phyloP scores from a whole-genome alignment of 2,329 filamentous ascomycete species.

The Macrophomina phaseolina region DNA sequence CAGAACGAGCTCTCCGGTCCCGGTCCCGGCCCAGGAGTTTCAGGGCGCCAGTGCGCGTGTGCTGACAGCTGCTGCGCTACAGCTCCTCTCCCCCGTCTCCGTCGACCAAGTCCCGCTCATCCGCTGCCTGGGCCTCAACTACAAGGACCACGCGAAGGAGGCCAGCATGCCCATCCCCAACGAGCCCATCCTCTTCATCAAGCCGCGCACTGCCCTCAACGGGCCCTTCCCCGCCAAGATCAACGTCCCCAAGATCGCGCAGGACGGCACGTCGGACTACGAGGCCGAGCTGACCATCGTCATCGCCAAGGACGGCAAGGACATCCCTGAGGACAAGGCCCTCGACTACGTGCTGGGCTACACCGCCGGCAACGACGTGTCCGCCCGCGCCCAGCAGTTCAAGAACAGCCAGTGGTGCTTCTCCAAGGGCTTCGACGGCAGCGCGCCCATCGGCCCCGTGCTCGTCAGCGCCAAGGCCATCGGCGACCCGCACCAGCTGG shows the following conservation, averaged over 20 bases:
- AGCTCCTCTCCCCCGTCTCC: conserved; percentile 43
- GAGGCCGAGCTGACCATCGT: conserved; percentile 51
- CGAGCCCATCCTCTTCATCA: conserved; percentile 68
- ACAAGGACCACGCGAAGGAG: conserved; percentile 42
- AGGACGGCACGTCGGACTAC: conserved; percentile 56
- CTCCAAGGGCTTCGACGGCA: conserved; percentile 62
- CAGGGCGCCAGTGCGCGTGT: no score
- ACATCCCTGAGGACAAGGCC: conserved; percentile 54
- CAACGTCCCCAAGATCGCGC: conserved; percentile 55
- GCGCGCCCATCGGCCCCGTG: conserved; percentile 58
- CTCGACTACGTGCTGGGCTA: conserved; percentile 60
- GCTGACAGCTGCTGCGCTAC: no score
- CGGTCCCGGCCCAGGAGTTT: no score
- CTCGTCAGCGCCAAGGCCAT: conserved; percentile 54
- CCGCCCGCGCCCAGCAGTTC: conserved; percentile 58
- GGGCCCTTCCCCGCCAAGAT: conserved; percentile 50
- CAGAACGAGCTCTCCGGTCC: no score
- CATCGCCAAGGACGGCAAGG: conserved; percentile 58
- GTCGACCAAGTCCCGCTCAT: conserved; percentile 48
- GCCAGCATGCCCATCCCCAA: conserved; percentile 71
- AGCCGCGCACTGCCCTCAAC: conserved; percentile 50
- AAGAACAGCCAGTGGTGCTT: conserved; percentile 59
- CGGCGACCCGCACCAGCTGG: conserved; percentile 50
- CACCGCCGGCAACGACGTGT: conserved; percentile 62
- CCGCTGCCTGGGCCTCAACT: conserved; percentile 56